Percentiles rank a stretch among this genome's conserved stretches.
phyloP scores from a whole-genome alignment of 1,284 basidiomycete genomes.

The Lignosus rhinocerotis region DNA sequence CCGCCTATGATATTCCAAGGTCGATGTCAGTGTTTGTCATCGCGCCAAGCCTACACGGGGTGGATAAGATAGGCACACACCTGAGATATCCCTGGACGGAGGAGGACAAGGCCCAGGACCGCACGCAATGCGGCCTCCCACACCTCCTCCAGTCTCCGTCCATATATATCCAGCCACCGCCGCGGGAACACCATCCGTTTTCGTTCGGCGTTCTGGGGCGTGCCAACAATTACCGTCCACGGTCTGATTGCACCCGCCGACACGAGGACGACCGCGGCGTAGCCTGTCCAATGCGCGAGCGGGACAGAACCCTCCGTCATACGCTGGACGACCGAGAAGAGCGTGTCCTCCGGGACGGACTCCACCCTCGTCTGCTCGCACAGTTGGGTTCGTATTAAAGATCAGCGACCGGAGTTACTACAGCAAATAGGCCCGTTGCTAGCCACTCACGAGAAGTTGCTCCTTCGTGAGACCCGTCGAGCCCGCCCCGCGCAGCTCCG shows the following conservation, averaged over 20 bases:
- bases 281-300: constrained; percentile 69
- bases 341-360: background rate
- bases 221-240: constrained; percentile 63
- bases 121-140: constrained; percentile 73
- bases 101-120: constrained; percentile 65
- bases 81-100: constrained; percentile 74
- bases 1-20: constrained; percentile 44
- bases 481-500: constrained; percentile 42
- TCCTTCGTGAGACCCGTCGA: constrained; percentile 48
- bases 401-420: background rate
- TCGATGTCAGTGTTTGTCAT: background rate
- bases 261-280: constrained; percentile 52
- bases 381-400: background rate
- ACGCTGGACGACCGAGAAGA: constrained; percentile 18
- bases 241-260: constrained; percentile 45
- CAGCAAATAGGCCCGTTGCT: background rate
- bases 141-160: constrained; percentile 55
- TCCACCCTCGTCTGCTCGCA: constrained; percentile 2
- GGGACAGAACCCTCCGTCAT: constrained; percentile 52
- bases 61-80: constrained; percentile 42
- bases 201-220: constrained; percentile 21
- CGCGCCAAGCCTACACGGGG: background rate
- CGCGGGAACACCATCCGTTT: constrained; percentile 56
- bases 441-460: constrained; percentile 44
- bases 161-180: constrained; percentile 77